Conservation (phyloP, 23 red algal genomes). For the Pyropia yezoensis region DNA sequence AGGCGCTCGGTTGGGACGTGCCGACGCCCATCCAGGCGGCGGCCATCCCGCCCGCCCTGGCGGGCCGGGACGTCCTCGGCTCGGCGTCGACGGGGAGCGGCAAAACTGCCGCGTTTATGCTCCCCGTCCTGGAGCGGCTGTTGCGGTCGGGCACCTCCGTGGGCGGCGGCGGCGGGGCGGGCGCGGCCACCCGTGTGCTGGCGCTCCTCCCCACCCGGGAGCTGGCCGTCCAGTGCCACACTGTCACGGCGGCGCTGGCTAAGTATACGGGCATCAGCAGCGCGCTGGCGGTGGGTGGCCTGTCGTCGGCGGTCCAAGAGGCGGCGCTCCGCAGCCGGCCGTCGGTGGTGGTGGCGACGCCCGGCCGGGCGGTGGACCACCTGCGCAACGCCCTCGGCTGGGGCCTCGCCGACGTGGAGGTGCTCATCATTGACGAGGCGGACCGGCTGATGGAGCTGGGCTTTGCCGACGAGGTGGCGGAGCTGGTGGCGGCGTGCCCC, state of each 20-base stretch:
- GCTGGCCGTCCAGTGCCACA: constrained; percentile 90
- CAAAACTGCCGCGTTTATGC: constrained; percentile 83
- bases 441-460: constrained; percentile 92
- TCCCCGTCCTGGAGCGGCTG: constrained; percentile 82
- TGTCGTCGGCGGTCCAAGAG: constrained; percentile 60
- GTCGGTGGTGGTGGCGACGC: constrained; percentile 83
- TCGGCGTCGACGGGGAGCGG: constrained; percentile 90
- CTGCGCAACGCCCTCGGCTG: constrained; percentile 76
- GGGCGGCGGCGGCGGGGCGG: not conserved
- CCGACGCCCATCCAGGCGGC: constrained; percentile 85
- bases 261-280: constrained; percentile 38
- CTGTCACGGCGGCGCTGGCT: constrained; percentile 44
- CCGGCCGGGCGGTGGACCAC: constrained; percentile 86
- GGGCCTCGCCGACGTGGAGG: constrained; percentile 69
- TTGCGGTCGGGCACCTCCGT: constrained; percentile 25
- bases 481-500: constrained; percentile 51
- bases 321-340: constrained; percentile 62
- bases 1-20: constrained; percentile 57
- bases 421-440: constrained; percentile 94
- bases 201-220: constrained; percentile 86
- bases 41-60: constrained; percentile 68
- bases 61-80: constrained; percentile 76
- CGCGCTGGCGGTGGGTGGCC: constrained; percentile 81
- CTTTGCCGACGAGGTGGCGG: constrained; percentile 78
- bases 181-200: constrained; percentile 47